Conservation (phyloP, 2,329 filamentous ascomycete species). For the Tolypocladium tropicale region DNA sequence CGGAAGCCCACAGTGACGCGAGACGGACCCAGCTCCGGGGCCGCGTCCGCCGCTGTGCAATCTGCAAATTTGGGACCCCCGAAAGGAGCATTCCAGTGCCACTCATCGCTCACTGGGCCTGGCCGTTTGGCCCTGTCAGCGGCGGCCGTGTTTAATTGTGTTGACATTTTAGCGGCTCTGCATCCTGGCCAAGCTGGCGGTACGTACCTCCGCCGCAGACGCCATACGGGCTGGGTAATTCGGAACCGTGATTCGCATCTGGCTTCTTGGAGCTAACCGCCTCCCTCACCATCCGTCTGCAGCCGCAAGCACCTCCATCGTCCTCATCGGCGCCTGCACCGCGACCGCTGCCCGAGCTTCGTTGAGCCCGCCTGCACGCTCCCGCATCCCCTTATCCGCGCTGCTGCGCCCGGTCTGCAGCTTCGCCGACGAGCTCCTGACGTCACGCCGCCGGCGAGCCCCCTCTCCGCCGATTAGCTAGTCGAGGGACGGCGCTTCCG, state of each 20-base stretch:
- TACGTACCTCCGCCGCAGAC: background rate
- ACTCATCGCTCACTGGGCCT: no score
- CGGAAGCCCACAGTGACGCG: background rate
- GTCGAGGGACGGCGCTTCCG: background rate
- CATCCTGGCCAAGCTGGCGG: background rate
- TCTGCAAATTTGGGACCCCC: background rate
- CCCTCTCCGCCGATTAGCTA: background rate
- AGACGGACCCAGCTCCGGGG: background rate
- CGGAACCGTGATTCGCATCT: background rate
- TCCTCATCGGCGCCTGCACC: background rate
- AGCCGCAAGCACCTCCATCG: background rate
- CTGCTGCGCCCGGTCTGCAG: background rate
- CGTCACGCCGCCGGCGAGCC: background rate
- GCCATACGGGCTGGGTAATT: background rate
- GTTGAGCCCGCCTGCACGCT: background rate
- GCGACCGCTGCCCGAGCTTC: background rate
- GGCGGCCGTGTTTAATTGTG: background rate
- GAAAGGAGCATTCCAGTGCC: background rate
- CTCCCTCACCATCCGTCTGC: background rate
- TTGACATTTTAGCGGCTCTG: background rate
- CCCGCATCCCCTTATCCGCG: background rate
- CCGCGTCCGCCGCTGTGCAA: background rate
- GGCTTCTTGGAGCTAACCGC: background rate
- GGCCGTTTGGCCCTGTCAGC: background rate
- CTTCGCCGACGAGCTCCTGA: background rate